Percentiles rank a stretch among this genome's conserved stretches.
These are phyloP conservation scores for Plasmodium cynomolgi DNA, from an alignment of 169 alveolate species.

Conservation along the genomic window DNA sequence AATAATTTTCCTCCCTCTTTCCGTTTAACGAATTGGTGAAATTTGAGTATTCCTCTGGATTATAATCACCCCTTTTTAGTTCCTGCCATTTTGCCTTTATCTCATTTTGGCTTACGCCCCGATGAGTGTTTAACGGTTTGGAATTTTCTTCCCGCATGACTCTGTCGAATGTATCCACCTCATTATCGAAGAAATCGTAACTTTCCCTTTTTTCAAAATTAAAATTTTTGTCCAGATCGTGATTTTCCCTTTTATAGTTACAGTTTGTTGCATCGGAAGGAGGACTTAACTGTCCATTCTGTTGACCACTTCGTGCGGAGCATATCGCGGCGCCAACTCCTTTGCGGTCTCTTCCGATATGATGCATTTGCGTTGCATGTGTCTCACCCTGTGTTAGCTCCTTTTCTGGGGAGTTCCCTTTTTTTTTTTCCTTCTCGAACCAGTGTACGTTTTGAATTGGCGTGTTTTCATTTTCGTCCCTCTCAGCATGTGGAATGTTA, in stretches of 20 bases:
- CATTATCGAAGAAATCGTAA: neutral
- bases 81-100: neutral
- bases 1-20: constrained; percentile 6
- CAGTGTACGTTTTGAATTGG: neutral
- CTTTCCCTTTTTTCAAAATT: constrained; percentile 20
- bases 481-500: neutral
- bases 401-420: neutral
- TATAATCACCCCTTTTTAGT: neutral
- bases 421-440: neutral
- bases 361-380: neutral
- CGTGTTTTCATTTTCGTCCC: neutral
- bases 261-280: neutral
- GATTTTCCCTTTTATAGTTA: neutral
- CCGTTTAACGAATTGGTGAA: constrained; percentile 4
- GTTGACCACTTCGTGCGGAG: neutral
- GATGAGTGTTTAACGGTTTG: neutral
- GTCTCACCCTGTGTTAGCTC: neutral
- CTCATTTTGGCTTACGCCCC: neutral
- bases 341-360: neutral
- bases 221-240: neutral
- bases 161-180: neutral
- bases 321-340: neutral
- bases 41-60: neutral
- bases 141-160: neutral
- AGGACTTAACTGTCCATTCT: neutral